A percentile compares a stretch with the other conserved stretches of the same genome.
Evolutionary conservation across 352 stramenopile genomes (phyloP).

Genomic region (Lagenidium giganteum): DNA sequence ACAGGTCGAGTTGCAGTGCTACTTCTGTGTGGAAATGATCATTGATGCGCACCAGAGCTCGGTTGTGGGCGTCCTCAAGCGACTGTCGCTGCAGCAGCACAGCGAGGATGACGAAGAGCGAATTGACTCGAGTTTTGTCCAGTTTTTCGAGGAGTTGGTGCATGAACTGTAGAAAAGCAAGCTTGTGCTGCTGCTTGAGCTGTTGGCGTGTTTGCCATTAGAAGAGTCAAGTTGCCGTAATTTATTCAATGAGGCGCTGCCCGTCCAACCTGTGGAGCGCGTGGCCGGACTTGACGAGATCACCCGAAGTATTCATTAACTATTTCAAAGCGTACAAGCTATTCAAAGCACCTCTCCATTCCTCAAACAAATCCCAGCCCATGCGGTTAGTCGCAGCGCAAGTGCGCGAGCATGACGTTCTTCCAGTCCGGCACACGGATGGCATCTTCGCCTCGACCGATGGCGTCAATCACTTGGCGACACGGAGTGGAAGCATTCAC

Average conservation of each 20-base stretch:
- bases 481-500: conserved; percentile 51
- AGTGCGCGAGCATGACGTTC: conserved; percentile 56
- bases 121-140: conserved; percentile 82
- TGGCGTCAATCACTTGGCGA: conserved; percentile 44
- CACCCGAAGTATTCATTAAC: too few species aligned
- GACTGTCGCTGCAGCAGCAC: conserved; percentile 52
- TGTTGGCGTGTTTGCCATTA: too few species aligned
- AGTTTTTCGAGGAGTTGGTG: conserved; percentile 76
- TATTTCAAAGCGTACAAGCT: too few species aligned
- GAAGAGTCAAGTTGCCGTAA: too few species aligned
- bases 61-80: conserved; percentile 66
- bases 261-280: too few species aligned
- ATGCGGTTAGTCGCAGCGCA: conserved; percentile 35
- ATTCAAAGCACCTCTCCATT: too few species aligned
- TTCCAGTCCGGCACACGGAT: conserved; percentile 76
- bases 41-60: conserved; percentile 49
- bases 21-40: conserved; percentile 80
- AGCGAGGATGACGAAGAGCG: conserved; percentile 66
- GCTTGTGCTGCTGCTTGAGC: too few species aligned
- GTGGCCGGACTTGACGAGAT: too few species aligned
- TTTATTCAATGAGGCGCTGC: conserved; percentile 23
- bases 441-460: conserved; percentile 46
- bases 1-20: conserved; percentile 66
- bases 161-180: conserved; percentile 44
- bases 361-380: background rate